These are phyloP conservation scores for Apiospora sp. DNA, from an alignment of 2,329 filamentous ascomycete species.

Conservation along the genomic window DNA sequence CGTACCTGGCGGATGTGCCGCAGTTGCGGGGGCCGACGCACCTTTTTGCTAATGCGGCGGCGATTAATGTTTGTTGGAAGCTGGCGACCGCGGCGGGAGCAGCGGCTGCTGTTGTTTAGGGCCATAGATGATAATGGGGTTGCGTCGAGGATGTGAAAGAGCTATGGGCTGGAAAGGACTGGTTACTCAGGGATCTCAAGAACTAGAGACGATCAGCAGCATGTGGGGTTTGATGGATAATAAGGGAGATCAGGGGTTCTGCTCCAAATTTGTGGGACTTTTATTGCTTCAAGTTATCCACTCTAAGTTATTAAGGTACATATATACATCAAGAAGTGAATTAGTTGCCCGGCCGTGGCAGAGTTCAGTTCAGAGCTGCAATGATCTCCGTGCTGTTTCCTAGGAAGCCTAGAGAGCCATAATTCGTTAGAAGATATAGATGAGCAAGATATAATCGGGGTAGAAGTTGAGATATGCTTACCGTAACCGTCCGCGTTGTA, in stretches of 20 bases:
- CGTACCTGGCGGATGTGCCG: background rate
- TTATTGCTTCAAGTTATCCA: too few species aligned
- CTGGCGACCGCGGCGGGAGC: background rate
- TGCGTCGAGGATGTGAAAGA: background rate
- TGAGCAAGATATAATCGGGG: background rate
- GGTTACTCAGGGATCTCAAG: background rate
- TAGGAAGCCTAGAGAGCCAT: background rate
- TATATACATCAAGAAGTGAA: too few species aligned
- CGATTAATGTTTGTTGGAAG: background rate
- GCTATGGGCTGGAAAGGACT: background rate
- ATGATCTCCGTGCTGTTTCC: constrained; percentile 5
- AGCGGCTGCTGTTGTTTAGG: background rate
- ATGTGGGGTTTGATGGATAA: too few species aligned
- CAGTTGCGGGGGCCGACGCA: background rate
- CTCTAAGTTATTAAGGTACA: too few species aligned
- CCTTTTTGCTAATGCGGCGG: background rate
- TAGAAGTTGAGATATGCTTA: background rate
- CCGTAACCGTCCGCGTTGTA: constrained; percentile 10
- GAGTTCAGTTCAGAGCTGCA: background rate
- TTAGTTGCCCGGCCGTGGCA: too few species aligned
- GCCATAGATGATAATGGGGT: background rate
- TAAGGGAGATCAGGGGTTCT: too few species aligned
- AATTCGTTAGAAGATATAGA: background rate
- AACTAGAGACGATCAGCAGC: background rate
- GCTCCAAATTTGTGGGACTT: too few species aligned